Evolutionary conservation across 768 basidiomycete species (phyloP).

Genomic region (Phallus indusiatus): DNA sequence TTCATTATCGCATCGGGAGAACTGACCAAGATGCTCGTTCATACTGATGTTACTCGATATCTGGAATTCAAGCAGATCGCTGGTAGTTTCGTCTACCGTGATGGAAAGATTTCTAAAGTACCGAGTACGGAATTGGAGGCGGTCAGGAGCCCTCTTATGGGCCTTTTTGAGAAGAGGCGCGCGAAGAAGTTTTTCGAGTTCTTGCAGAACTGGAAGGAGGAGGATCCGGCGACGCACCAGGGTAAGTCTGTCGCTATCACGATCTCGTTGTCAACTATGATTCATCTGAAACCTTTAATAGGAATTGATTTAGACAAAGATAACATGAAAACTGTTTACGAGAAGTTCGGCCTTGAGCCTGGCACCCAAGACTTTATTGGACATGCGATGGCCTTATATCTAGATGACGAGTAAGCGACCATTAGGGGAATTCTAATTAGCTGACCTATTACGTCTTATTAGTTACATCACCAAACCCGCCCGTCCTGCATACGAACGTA

Average conservation of each 20-base stretch:
- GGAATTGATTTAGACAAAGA: conserved; percentile 84
- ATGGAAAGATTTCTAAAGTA: conserved; percentile 95
- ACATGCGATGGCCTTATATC: conserved; percentile 97
- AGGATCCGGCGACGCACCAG: conserved; percentile 93
- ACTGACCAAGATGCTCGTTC: conserved; percentile 94
- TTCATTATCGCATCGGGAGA: conserved; percentile 99
- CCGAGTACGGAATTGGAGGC: conserved; percentile 98
- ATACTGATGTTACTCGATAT: conserved; percentile 97
- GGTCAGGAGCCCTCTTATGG: conserved; percentile 91
- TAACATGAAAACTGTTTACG: conserved; percentile 90
- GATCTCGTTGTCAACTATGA: not conserved
- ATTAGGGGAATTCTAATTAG: not conserved
- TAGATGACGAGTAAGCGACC: conserved; percentile 84
- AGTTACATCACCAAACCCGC: conserved; percentile 94
- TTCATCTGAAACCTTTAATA: conserved; percentile 20
- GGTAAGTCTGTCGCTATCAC: conserved; percentile 36
- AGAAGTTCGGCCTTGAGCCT: conserved; percentile 93
- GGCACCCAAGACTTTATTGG: conserved; percentile 99
- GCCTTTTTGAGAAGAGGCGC: conserved; percentile 95
- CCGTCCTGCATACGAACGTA: conserved; percentile 84
- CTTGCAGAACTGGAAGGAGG: conserved; percentile 90
- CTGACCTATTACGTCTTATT: conserved; percentile 9
- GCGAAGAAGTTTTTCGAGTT: conserved; percentile 99
- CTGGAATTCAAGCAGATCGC: conserved; percentile 99
- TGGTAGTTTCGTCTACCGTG: conserved; percentile 94